Base-by-base conservation (phyloP, 75 land plant genomes). In the Cunninghamia lanceolata region DNA sequence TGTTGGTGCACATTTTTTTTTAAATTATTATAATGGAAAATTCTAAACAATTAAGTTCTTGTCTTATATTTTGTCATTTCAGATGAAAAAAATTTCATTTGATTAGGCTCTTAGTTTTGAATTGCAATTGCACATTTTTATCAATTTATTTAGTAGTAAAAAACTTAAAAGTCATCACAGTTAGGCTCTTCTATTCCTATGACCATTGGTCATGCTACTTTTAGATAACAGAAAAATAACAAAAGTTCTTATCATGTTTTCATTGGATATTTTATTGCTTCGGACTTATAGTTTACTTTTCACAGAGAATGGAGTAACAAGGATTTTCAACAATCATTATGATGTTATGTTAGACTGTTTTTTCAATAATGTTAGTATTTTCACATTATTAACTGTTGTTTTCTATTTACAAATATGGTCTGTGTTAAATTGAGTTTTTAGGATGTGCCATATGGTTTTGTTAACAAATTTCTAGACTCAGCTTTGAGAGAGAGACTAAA, bases 401-500 rank as follows among this genome's bases (percentile, higher is more conserved):
- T 71, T 71, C 36, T 71, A 71, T 34, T 32, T 32, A 11, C 35
- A 71, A 32, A 71, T 15, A 34, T 10, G 10, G 34, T 30, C 15
- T 11, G 8, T 71, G 36, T 32, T 71, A 34, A 71, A 71, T 71
- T 21, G n/a, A 63, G 14, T 21, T 71, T 34, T 11, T 32, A 7
- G 75, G 15, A 71, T 32, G 36, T 34, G 21, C 25, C 50, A 79
- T 43, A 46, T 28, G 7, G 32, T 42, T 79, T 79, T 46, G 2
- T 79, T 79, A 79, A 79, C 47, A 79, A 36, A 79, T 35, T 87
- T 46, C 39, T 82, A 98, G 98, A 98, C 90, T 91, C 93, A 28
- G 86, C 88, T 6, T 83, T 98, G 91, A 94, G 95, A 84, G 98
- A 93, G 84, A 91, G 91, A 83, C 83, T 96, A 76, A 89, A 92